These are phyloP conservation scores for Schizosaccharomyces cryophilus DNA, from an alignment of 805 yeast genomes.

Conservation along the genomic window DNA sequence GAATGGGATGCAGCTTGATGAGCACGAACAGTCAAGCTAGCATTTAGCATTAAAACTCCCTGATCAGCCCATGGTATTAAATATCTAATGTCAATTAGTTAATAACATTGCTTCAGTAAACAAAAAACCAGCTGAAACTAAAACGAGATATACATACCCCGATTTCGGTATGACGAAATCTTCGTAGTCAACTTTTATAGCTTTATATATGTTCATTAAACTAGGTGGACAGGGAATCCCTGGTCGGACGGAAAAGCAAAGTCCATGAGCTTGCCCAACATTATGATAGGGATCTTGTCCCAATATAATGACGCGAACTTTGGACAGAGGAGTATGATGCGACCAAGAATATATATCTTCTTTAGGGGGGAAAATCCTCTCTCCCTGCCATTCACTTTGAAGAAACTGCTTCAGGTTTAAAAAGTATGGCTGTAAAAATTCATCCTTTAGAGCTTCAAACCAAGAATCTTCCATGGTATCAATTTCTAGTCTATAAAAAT, in stretches of 20 bases:
- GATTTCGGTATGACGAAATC: constrained; percentile 38
- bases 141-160: background rate
- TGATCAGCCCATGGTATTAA: constrained; percentile 63
- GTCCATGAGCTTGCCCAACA: constrained; percentile 79
- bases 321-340: constrained; percentile 48
- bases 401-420: constrained; percentile 44
- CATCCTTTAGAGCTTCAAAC: constrained; percentile 44
- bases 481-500: constrained; percentile 28
- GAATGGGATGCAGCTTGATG: constrained; percentile 88
- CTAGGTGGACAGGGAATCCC: constrained; percentile 81
- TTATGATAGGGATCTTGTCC: constrained; percentile 98
- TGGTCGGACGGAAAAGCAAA: constrained; percentile 74
- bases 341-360: constrained; percentile 79
- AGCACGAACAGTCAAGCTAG: constrained; percentile 75
- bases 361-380: constrained; percentile 51
- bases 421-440: constrained; percentile 69
- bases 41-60: constrained; percentile 71
- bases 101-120: constrained; percentile 4
- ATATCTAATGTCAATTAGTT: constrained; percentile 23
- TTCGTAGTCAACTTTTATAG: constrained; percentile 41
- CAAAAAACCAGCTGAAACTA: background rate
- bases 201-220: constrained; percentile 62
- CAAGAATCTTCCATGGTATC: constrained; percentile 49
- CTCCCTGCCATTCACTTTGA: constrained; percentile 17
- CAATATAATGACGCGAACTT: constrained; percentile 52